Percentiles rank a stretch among this genome's conserved stretches.
These are phyloP conservation scores for Dipodascopsis uninucleata DNA, from an alignment of 805 yeast genomes.

Conservation along the genomic window DNA sequence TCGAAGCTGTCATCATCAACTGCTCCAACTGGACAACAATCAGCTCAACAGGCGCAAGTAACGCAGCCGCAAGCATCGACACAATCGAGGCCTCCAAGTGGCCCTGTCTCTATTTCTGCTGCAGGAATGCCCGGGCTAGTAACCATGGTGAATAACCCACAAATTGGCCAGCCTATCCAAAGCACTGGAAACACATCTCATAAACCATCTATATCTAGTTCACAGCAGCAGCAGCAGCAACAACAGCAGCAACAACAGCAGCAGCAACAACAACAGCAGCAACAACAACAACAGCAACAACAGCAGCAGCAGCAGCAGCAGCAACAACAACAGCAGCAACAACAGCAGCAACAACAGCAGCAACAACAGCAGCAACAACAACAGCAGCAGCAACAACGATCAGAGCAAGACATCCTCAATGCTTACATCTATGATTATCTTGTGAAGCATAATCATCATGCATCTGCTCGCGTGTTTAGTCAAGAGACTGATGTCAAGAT, in stretches of 20 bases:
- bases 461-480: conserved; percentile 69
- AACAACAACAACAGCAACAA: conserved; percentile 21
- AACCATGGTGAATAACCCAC: no score
- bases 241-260: conserved; percentile 24
- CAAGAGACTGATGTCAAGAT: conserved; percentile 64
- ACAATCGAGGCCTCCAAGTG: no score
- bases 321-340: conserved; percentile 17
- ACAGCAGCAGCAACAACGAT: conserved; percentile 15
- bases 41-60: no score
- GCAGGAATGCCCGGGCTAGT: no score
- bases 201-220: no score
- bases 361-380: conserved; percentile 21
- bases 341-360: conserved; percentile 12
- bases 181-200: no score
- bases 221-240: conserved; percentile 26
- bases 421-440: conserved; percentile 86
- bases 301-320: conserved; percentile 29
- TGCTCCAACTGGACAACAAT: no score
- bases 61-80: no score
- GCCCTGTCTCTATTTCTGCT: no score
- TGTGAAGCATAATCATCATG: conserved; percentile 64
- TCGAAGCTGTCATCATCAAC: no score
- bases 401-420: conserved; percentile 44
- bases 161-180: no score
- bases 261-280: conserved; percentile 8